phyloP scores from a whole-genome alignment of 2,329 filamentous ascomycete species.

The Cadophora gregata region DNA sequence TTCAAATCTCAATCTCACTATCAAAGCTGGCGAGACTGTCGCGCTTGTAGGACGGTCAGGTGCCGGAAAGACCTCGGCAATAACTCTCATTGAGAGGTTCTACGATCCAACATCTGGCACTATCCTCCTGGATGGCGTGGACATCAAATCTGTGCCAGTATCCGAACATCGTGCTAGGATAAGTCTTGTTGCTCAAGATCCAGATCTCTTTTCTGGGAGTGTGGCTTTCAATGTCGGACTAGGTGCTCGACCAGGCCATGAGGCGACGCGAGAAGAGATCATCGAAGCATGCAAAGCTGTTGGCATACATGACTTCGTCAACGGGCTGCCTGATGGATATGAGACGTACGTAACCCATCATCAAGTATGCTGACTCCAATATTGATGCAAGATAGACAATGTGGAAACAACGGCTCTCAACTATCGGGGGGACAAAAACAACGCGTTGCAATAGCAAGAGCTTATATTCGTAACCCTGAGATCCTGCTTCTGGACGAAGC shows the following conservation, averaged over 20 bases:
- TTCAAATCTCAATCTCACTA: constrained; percentile 60
- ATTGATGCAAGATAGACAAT: constrained; percentile 45
- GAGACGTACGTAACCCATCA: constrained; percentile 68
- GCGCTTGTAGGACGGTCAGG: constrained; percentile 71
- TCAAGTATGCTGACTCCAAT: no score
- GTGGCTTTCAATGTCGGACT: constrained; percentile 59
- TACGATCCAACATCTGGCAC: constrained; percentile 50
- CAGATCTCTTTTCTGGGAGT: constrained; percentile 40
- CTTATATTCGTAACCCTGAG: constrained; percentile 72
- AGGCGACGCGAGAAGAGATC: constrained; percentile 31
- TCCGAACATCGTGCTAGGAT: constrained; percentile 54
- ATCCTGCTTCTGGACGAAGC: constrained; percentile 83
- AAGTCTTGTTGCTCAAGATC: constrained; percentile 38
- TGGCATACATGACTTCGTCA: constrained; percentile 71
- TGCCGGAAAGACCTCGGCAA: constrained; percentile 69
- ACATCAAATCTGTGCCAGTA: constrained; percentile 53
- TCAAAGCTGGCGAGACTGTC: constrained; percentile 64
- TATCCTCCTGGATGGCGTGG: constrained; percentile 44
- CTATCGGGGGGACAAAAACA: constrained; percentile 83
- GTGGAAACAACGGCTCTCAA: constrained; percentile 74
- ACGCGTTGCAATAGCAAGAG: constrained; percentile 78
- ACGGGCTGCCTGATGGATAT: constrained; percentile 67
- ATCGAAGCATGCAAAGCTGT: constrained; percentile 58
- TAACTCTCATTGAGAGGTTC: constrained; percentile 61
- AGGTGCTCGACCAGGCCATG: constrained; percentile 43